These are phyloP conservation scores for Eimeria necatrix DNA, from an alignment of 169 alveolate genomes.

Conservation along the genomic window DNA sequence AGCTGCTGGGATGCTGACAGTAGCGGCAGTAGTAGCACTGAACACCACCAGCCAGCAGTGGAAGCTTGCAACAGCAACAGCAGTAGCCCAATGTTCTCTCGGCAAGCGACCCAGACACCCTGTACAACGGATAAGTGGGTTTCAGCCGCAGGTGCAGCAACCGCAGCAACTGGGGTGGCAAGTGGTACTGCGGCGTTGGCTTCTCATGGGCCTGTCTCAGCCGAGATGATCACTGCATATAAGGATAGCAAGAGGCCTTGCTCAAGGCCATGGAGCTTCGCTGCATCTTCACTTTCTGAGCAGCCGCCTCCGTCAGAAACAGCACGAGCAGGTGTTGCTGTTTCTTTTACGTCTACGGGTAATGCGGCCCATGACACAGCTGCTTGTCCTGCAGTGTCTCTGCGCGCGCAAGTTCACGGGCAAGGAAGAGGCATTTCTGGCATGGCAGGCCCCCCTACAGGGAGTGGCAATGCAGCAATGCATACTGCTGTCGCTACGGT, in stretches of 20 bases:
- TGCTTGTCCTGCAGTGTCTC: not conserved
- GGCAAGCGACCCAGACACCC: not conserved
- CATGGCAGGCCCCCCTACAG: not conserved
- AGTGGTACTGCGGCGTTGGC: not conserved
- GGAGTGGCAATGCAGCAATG: not conserved
- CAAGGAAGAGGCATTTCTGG: not conserved
- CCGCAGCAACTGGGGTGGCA: not conserved
- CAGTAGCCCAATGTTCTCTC: not conserved
- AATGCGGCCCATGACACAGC: not conserved
- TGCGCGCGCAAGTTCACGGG: not conserved
- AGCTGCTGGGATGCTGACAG: not conserved
- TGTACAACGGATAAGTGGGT: not conserved
- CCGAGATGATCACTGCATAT: not conserved
- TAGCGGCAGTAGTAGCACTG: conserved; percentile 23
- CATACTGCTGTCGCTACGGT: not conserved
- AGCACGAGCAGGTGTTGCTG: not conserved
- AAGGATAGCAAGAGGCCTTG: conserved; percentile 67
- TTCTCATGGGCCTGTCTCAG: not conserved
- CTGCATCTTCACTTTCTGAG: conserved; percentile 12
- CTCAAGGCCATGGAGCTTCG: conserved; percentile 55
- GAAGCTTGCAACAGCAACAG: not conserved
- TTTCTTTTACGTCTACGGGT: not conserved
- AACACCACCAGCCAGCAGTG: not conserved
- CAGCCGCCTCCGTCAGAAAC: not conserved
- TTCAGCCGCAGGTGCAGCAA: not conserved